Base-by-base conservation (phyloP, 805 yeast genomes). In the Torulaspora microellipsoides region DNA sequence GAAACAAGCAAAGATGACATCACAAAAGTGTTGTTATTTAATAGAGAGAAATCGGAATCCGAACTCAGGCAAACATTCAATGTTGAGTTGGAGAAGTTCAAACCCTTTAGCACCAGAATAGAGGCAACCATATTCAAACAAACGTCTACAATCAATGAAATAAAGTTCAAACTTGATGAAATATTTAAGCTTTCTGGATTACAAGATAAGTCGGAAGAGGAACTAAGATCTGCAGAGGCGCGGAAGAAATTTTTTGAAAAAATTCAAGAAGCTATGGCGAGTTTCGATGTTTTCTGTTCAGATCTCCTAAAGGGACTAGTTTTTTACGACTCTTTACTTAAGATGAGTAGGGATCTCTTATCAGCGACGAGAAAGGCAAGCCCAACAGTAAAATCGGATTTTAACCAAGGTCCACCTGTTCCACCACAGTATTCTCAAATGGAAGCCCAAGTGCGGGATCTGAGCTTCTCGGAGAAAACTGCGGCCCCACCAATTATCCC, bases 1-100 rank as follows among this genome's bases (percentile, higher is more conserved):
- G 76, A 76, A 37, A 80, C 85, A 28, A 93, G 82, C 55, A 71
- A 74, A 11, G 98, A 91, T 65, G 97, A 91, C 59, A 87, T 89
- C 38, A 83, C 95, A 0, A 81, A 83, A 41, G 69, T 82, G 10
- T 70, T 91, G 27, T 76, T 91, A 8, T 68, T 82, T 51, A 83
- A 85, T 58, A 78, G 76, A 47, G 73, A 76, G 34, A 75, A 73
- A 31, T 67, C 78, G 4, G 78, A 77, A 7, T 71, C 76, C 35
- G 89, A 83, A 45, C 70, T 79, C 46, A 73, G 72, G 50, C 68
- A 73, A 8, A 59, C 84, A 11, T 89, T 90, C 59, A 76, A 79
- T 13, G 74, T 76, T 45, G 96, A 88, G 60, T 67, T 91, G 49
- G 76, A 73, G 38, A 91, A 91, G 63, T 91, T 88, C 62, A 77